Base-by-base conservation (phyloP, 176 grass and related monocot species). In the Olyra latifolia region DNA sequence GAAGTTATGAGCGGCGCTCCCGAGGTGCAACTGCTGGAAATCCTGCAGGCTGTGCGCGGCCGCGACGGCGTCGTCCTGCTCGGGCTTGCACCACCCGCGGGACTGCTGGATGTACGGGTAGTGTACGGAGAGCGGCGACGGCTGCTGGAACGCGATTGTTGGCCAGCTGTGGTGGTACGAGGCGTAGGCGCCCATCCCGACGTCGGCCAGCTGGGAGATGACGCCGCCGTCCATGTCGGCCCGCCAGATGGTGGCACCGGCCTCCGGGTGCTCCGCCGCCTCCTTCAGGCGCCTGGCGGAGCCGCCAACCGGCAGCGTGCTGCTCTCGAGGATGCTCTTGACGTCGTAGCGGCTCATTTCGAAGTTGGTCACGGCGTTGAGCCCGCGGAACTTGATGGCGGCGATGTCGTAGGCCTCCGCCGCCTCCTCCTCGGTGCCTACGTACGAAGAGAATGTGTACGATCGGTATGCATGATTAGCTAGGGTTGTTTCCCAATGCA, bases 381-480 rank as follows among this genome's bases (percentile, higher is more conserved):
- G 75, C 5, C 91, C 91, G 0, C 91, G 72, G 82, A 93, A 93
- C 81, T 93, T 93, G 82, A 93, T 93, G 12, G 91, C 91, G 4
- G 88, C 91, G 19, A 90, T 90, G 69, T 93, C 91, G 74, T 93
- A 93, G n/a, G 91, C 91, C 88, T 93, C 91, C 66, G 91, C 91
- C 4, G 91, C 91, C 78, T 93, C 88, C 74, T 93, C 91, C 85
- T 93, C 87, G 8, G 91, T 93, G 82, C 88, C 91, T 93, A 76
- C 72, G 63, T 68, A 42, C 9, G 23, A 76, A 76, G 49, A 77
- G 17, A 27, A 19, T 61, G 79, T 65, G 62, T 42, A 83, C 46
- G 44, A 57, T 82, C 6, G 65, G 78, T 53, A 50, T 27, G 83
- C 63, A 80, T 72, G 53, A 49, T 70, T 76, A 43, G 41, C 56